These are phyloP conservation scores for Hippophae rhamnoides DNA, from an alignment of 306 rosid species.

Conservation along the genomic window DNA sequence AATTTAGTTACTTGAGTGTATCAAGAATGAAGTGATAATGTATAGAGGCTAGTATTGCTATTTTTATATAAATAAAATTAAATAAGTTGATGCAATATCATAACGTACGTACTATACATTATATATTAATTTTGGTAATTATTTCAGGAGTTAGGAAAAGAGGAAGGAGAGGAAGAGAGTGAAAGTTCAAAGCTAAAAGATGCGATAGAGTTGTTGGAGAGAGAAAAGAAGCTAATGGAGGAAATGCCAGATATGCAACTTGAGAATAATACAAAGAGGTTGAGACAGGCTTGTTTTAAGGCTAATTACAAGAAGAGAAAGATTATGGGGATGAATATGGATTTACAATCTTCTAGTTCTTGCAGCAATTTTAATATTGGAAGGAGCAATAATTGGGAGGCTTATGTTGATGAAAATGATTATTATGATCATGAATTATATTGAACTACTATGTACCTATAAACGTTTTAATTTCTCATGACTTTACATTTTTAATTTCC, in stretches of 20 bases:
- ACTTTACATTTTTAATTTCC: too few species aligned
- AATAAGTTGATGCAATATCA: too few species aligned
- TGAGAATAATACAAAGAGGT: constrained; percentile 50
- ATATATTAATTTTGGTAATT: too few species aligned
- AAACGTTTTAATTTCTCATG: too few species aligned
- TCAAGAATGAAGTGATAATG: too few species aligned
- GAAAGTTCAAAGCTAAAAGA: constrained; percentile 34
- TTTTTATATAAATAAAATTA: too few species aligned
- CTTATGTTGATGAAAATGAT: too few species aligned
- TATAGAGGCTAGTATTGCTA: too few species aligned
- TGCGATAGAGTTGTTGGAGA: constrained; percentile 48
- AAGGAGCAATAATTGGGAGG: too few species aligned
- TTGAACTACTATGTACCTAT: too few species aligned
- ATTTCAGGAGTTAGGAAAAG: constrained; percentile 42
- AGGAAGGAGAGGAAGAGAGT: constrained; percentile 27
- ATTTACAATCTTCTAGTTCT: constrained; percentile 3
- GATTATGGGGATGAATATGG: constrained; percentile 19
- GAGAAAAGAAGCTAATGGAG: constrained; percentile 64
- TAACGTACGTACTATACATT: too few species aligned
- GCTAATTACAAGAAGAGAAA: constrained; percentile 82
- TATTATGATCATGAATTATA: background rate
- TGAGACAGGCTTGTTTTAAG: constrained; percentile 84
- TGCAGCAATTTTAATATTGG: background rate
- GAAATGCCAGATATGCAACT: constrained; percentile 65
- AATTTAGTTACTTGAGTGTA: too few species aligned